Percentiles rank a stretch among this genome's conserved stretches.
These are phyloP conservation scores for Fraxinus albicans DNA, from an alignment of 305 asterid genomes.

Conservation along the genomic window DNA sequence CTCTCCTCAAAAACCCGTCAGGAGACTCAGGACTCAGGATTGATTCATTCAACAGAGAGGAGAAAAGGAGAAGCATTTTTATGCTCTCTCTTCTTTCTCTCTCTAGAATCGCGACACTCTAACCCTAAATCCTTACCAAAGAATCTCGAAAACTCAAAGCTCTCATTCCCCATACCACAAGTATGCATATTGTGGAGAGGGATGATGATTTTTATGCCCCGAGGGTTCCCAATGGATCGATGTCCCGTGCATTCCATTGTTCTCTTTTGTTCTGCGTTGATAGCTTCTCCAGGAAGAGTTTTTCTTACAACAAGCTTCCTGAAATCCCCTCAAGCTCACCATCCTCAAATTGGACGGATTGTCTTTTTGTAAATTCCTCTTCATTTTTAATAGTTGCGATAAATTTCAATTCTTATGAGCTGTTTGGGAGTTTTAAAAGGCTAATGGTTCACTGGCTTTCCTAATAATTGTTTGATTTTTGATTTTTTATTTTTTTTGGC, in stretches of 20 bases:
- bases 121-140: conserved; percentile 42
- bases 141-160: conserved; percentile 30
- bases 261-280: conserved; percentile 32
- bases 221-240: conserved; percentile 46
- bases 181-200: conserved; percentile 39
- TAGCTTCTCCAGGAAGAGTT: conserved; percentile 35
- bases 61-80: background rate
- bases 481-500: too few relatives aligned
- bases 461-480: too few relatives aligned
- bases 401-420: too few relatives aligned
- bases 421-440: too few relatives aligned
- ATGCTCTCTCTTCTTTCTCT: conserved; percentile 13
- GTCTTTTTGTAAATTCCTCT: conserved; percentile 49
- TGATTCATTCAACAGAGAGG: background rate
- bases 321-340: conserved; percentile 56
- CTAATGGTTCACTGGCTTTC: too few relatives aligned
- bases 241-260: conserved; percentile 28
- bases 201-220: conserved; percentile 35
- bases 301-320: conserved; percentile 54
- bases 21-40: background rate
- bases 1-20: conserved; percentile 3
- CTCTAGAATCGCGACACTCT: conserved; percentile 38
- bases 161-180: conserved; percentile 2
- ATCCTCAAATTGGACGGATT: conserved; percentile 78
- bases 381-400: too few relatives aligned